These are phyloP conservation scores for Bryum argenteum DNA, from an alignment of 225 moss, liverwort and hornwort species.

Conservation along the genomic window DNA sequence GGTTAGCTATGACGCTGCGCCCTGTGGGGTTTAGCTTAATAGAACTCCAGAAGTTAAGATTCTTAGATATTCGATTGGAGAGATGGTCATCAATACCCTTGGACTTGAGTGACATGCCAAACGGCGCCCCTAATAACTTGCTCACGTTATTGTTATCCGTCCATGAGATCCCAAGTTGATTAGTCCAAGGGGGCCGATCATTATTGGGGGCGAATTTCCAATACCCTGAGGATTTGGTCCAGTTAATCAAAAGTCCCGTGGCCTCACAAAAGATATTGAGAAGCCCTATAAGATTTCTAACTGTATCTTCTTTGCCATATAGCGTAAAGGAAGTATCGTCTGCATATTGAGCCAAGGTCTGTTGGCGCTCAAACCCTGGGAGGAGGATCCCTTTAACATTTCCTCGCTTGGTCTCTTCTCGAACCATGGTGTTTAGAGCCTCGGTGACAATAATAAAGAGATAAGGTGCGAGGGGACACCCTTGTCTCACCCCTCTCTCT, in stretches of 20 bases:
- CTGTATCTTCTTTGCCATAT: not conserved
- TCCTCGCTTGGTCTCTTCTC: not conserved
- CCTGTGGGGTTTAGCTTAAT: too few relatives aligned
- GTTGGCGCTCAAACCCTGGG: not conserved
- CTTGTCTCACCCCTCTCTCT: not conserved
- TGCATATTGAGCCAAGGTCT: not conserved
- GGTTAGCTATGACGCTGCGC: too few relatives aligned
- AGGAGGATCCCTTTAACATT: not conserved
- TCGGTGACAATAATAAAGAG: not conserved
- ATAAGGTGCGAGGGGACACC: not conserved
- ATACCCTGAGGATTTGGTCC: not conserved
- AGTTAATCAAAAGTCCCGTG: not conserved
- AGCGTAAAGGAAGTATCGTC: not conserved
- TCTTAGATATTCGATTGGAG: too few relatives aligned
- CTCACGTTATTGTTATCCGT: too few relatives aligned
- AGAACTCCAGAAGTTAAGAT: too few relatives aligned
- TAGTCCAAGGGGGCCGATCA: too few relatives aligned
- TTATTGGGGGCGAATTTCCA: too few relatives aligned
- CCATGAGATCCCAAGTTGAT: too few relatives aligned
- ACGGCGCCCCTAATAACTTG: too few relatives aligned
- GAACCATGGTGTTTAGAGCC: not conserved
- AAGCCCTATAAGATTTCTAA: rapidly evolving
- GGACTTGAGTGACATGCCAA: too few relatives aligned
- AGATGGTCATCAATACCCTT: too few relatives aligned
- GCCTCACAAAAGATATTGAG: not conserved